Percentiles rank a stretch among this genome's conserved stretches.
phyloP scores from a whole-genome alignment of 352 stramenopile species.

The Globisporangium emineosum region DNA sequence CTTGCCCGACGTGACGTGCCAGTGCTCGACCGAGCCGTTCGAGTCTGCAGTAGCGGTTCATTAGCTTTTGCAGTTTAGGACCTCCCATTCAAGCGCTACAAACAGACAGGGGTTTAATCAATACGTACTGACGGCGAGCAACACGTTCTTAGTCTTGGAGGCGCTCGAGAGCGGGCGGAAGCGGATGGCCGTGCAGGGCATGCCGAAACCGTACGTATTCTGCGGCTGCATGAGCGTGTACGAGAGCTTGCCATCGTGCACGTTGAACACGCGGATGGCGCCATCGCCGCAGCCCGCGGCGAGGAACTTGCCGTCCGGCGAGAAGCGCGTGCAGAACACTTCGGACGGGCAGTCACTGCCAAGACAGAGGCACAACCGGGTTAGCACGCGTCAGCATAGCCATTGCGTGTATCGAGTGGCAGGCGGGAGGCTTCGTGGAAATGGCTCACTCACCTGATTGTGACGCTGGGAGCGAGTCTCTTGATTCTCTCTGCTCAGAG shows the following conservation, averaged over 20 bases:
- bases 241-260: constrained; percentile 67
- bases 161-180: constrained; percentile 76
- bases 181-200: constrained; percentile 79
- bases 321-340: constrained; percentile 88
- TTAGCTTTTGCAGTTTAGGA: too few species aligned
- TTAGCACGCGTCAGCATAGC: too few species aligned
- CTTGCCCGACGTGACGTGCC: constrained; percentile 92
- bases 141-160: constrained; percentile 91
- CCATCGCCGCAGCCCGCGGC: constrained; percentile 84
- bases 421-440: neutral
- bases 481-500: constrained; percentile 37
- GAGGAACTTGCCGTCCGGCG: constrained; percentile 77
- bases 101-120: neutral
- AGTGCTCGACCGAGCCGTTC: constrained; percentile 89
- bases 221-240: constrained; percentile 84
- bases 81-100: neutral
- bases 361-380: too few species aligned
- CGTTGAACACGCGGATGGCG: constrained; percentile 84
- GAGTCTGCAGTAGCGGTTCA: constrained; percentile 53
- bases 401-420: neutral
- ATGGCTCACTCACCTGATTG: constrained; percentile 53
- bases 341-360: constrained; percentile 75
- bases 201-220: constrained; percentile 66
- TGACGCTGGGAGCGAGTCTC: constrained; percentile 71
- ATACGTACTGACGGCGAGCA: constrained; percentile 83